phyloP scores from a whole-genome alignment of 768 basidiomycete genomes.

The Lenzites betulinus region DNA sequence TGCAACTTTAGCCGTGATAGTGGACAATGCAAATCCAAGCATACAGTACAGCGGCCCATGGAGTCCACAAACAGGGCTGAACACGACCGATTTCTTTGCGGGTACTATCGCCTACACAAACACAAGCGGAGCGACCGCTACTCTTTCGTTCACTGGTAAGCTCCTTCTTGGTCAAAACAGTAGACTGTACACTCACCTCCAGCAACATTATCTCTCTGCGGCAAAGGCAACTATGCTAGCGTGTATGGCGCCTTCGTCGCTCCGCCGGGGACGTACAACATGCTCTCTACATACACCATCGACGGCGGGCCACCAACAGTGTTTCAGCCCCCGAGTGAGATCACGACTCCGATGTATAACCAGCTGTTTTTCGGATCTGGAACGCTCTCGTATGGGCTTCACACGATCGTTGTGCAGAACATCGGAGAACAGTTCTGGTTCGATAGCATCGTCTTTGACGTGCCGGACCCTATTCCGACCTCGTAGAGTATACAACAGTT shows the following conservation, averaged over 20 bases:
- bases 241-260: neutral
- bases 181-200: neutral
- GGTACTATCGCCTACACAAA: neutral
- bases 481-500: neutral
- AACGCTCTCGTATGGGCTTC: neutral
- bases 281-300: conserved; percentile 3
- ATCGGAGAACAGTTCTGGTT: conserved; percentile 12
- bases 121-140: neutral
- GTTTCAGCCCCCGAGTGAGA: neutral
- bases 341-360: neutral
- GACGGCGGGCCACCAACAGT: neutral
- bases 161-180: too few species aligned
- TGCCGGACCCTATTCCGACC: neutral
- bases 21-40: neutral
- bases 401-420: conserved; percentile 1
- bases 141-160: neutral
- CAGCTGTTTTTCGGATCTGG: conserved; percentile 1
- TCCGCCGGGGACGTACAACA: neutral
- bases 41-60: conserved; percentile 1
- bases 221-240: neutral
- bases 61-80: neutral
- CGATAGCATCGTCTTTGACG: conserved; percentile 1
- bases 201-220: neutral
- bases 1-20: too few species aligned
- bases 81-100: neutral